Base-by-base conservation (phyloP, 2,329 filamentous ascomycete species). In the Penicillium sp. region DNA sequence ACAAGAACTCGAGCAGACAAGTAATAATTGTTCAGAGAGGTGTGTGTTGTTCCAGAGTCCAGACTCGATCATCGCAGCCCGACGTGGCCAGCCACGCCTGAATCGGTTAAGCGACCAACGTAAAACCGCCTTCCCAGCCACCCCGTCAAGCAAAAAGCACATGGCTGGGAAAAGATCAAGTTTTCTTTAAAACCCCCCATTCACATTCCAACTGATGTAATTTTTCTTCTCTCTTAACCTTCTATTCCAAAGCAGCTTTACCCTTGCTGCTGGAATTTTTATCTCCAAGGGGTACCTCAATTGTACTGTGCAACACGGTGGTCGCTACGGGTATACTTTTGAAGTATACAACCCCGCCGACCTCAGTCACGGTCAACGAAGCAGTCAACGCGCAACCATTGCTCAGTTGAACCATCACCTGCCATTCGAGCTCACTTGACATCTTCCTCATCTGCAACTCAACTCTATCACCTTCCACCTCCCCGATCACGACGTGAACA, bases 141-240 rank as follows among this genome's bases (percentile, higher is more conserved):
- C 55, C 65, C 58, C 39, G 22, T 41, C 17, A n/a, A 20, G 15
- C 6, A 41, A 59, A 62, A 43, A 28, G 35, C 54, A 68, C 64
- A 68, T 68, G 67, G 67, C 67, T 69, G 67, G 67, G 67, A 58
- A 41, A 4, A 37, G 45, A 45, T 12, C 17, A n/a, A n/a, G 14
- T 53, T 38, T 53, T 39, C 58, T 60, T 64, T 58, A 62, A 63
- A 61, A n/a, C 60, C 59, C 51, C 17, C 35, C 45, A 28, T 37
- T 62, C 54, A 41, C 48, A 59, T 64, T 63, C 62, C 57, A 55
- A 47, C 41, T 25, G 48, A 38, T 51, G 37, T 41, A 35, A 58
- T 54, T 47, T 52, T 55, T 48, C 41, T 52, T n/a, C 57, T 49
- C 41, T 49, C 39, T 38, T 25, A 34, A 37, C 17, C 20, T 28